These are phyloP conservation scores for Amylocarpus encephaloides DNA, from an alignment of 2,329 filamentous ascomycete genomes.

Conservation along the genomic window DNA sequence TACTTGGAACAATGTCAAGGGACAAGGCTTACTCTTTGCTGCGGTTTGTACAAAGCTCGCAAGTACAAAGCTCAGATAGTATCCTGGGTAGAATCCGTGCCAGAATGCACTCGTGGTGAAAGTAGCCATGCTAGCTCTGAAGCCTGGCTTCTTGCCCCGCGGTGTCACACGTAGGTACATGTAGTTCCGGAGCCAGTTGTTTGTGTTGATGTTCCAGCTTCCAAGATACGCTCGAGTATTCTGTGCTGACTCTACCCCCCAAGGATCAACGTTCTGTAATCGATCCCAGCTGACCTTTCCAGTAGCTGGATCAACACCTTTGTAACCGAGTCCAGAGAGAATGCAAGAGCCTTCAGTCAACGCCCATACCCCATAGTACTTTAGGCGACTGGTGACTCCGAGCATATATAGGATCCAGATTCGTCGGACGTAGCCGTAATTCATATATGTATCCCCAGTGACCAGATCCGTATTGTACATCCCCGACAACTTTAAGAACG, in stretches of 20 bases:
- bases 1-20: neutral
- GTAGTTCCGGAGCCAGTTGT: constrained; percentile 93
- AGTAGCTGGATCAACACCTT: constrained; percentile 78
- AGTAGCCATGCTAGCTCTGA: constrained; percentile 87
- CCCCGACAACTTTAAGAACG: constrained; percentile 66
- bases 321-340: constrained; percentile 86
- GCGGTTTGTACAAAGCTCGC: constrained; percentile 88
- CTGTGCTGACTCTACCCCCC: constrained; percentile 80
- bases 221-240: constrained; percentile 89
- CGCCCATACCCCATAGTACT: constrained; percentile 96
- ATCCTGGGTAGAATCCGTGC: constrained; percentile 97
- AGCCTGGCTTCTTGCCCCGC: constrained; percentile 91
- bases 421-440: constrained; percentile 63
- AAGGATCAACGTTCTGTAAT: constrained; percentile 81
- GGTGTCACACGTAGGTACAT: constrained; percentile 93
- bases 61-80: constrained; percentile 85
- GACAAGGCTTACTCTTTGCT: constrained; percentile 71
- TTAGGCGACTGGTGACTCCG: constrained; percentile 72
- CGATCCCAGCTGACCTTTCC: constrained; percentile 87
- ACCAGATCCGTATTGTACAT: constrained; percentile 61
- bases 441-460: constrained; percentile 58
- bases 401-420: constrained; percentile 80
- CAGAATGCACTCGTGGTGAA: constrained; percentile 93
- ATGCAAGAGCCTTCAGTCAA: constrained; percentile 93
- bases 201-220: constrained; percentile 98